Conservation (phyloP, 2,329 filamentous ascomycete genomes). For the Sporothrix schenckii region DNA sequence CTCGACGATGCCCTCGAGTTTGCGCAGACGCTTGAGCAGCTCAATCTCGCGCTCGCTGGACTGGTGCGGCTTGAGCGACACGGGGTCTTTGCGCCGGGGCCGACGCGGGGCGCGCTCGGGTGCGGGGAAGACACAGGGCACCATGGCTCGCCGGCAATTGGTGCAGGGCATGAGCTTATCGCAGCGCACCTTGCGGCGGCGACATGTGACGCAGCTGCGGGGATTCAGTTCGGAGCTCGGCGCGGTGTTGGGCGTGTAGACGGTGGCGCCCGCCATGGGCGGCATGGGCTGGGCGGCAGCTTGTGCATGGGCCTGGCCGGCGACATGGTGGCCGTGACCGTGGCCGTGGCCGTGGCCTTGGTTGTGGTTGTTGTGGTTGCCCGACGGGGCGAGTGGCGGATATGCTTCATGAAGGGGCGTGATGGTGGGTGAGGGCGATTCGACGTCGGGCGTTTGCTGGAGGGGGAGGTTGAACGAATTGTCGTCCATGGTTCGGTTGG, state of each 20-base stretch:
- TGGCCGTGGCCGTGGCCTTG: too few species aligned
- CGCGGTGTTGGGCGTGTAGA: slow-evolving; percentile 38
- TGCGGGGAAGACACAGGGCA: slow-evolving; percentile 56
- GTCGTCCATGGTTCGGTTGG: slow-evolving; percentile 28
- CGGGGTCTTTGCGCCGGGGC: slow-evolving; percentile 65
- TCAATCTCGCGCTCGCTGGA: slow-evolving; percentile 67
- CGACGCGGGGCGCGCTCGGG: slow-evolving; percentile 56
- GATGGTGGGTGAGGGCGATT: slow-evolving; percentile 30
- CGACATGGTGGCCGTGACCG: slow-evolving; percentile 29
- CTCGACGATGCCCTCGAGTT: slow-evolving; percentile 75
- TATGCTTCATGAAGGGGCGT: slow-evolving; percentile 23
- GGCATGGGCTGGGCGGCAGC: slow-evolving; percentile 35
- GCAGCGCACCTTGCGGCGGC: slow-evolving; percentile 60
- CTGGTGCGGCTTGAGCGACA: slow-evolving; percentile 50
- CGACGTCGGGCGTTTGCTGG: slow-evolving; percentile 30
- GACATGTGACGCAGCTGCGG: slow-evolving; percentile 56
- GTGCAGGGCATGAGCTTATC: slow-evolving; percentile 60
- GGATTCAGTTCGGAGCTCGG: slow-evolving; percentile 42
- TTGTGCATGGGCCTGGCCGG: slow-evolving; percentile 27
- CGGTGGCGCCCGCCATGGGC: slow-evolving; percentile 38
- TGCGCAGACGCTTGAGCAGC: slow-evolving; percentile 70
- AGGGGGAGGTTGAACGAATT: slow-evolving; percentile 15
- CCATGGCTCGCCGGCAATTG: slow-evolving; percentile 58
- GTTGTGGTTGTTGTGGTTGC: slow-evolving; percentile 2
- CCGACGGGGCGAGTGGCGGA: slow-evolving; percentile 18